These are phyloP conservation scores for Carpinus viminea DNA, from an alignment of 306 rosid genomes.

Conservation along the genomic window DNA sequence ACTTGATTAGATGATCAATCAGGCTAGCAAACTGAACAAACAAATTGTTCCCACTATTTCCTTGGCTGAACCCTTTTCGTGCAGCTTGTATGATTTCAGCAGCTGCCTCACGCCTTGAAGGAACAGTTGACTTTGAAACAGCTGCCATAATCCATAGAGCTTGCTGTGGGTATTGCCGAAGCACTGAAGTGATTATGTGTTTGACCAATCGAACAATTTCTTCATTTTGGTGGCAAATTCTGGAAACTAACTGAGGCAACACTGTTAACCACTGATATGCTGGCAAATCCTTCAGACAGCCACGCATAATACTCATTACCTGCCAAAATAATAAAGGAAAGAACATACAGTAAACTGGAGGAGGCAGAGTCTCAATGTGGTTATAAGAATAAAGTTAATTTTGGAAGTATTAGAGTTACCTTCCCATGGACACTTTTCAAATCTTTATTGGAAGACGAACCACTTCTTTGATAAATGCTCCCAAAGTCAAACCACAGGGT, in stretches of 20 bases:
- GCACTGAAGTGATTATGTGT: conserved; percentile 76
- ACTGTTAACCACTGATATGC: conserved; percentile 92
- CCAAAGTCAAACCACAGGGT: conserved; percentile 99
- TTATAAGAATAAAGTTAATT: conserved; percentile 25
- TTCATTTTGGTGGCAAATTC: conserved; percentile 94
- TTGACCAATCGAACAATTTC: conserved; percentile 85
- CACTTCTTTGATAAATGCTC: conserved; percentile 68
- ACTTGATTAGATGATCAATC: conserved; percentile 85
- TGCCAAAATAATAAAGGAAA: conserved; percentile 41
- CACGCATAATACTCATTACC: conserved; percentile 68
- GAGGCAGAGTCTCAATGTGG: conserved; percentile 22
- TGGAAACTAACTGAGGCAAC: conserved; percentile 95
- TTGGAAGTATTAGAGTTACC: conserved; percentile 42
- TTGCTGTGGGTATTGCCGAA: conserved; percentile 84
- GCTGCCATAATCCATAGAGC: conserved; percentile 99
- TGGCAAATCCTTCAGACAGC: conserved; percentile 93
- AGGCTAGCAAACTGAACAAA: conserved; percentile 87
- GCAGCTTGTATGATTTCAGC: conserved; percentile 93
- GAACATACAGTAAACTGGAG: conserved; percentile 21
- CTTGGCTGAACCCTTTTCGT: conserved; percentile 65
- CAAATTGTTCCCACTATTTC: conserved; percentile 70
- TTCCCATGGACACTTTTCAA: conserved; percentile 52
- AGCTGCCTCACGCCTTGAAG: conserved; percentile 92
- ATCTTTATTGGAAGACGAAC: conserved; percentile 61
- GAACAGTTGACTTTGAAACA: conserved; percentile 90